Base-by-base conservation (phyloP, 225 moss, liverwort and hornwort genomes). In the Rhytidiadelphus loreus region DNA sequence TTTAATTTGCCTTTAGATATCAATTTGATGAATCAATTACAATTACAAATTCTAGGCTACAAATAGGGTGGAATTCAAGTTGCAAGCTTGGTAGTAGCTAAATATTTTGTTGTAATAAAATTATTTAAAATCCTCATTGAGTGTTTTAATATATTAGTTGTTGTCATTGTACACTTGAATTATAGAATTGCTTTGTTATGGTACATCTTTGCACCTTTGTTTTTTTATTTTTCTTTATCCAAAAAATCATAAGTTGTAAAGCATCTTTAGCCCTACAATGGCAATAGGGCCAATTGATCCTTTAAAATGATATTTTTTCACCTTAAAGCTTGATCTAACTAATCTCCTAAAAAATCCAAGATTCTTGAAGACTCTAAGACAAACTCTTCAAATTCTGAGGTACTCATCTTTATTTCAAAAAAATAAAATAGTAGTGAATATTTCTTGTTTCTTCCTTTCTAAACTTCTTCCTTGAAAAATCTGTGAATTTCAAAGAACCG, bases 301-400 rank as follows among this genome's bases (percentile, higher is more conserved):
- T 16, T 72, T 9, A 43, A 43, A 43, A 72, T 70, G 7, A 43
- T 71, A 44, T 43, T 41, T 44, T 43, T 44, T 16, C 44, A 26
- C 26, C 16, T 44, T 3, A 72, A 43, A 72, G 8, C 0, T 72
- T 26, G 16, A 72, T 43, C 1, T 44, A 0, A 28, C 3, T 44
- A 28, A 28, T 72, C 6, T 16, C 6, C 6, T 28, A 16, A 44
- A n/a, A 44, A 28, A 13, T 43, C 28, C 0, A 43, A 0, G 16
- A 28, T 28, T 72, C 3, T 17, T 0, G 44, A n/a, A 8, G 26
- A 28, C 10, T 46, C 3, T 29, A 28, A 3, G 5, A 43, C 0
- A 44, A 71, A 72, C 2, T 28, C 16, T 15, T 44, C 28, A 72
- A 26, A 44, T 26, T 44, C 9, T 28, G 0, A 44, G 2, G 9